These are phyloP conservation scores for Capronia americana DNA, from an alignment of 2,329 filamentous ascomycete species.

Conservation along the genomic window DNA sequence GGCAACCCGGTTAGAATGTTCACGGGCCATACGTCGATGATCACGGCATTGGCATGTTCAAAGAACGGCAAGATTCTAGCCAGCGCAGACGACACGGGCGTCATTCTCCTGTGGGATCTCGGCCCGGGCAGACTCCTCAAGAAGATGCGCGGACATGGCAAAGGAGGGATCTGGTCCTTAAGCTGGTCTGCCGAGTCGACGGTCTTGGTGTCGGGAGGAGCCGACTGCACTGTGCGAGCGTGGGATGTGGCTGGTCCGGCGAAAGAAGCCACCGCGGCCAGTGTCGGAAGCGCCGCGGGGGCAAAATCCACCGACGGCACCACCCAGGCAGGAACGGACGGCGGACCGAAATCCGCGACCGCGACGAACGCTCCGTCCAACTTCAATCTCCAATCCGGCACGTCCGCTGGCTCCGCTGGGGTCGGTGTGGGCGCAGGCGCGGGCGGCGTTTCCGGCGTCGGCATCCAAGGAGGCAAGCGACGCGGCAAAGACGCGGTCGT, in stretches of 20 bases:
- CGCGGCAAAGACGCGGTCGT: constrained; percentile 89
- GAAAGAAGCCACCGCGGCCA: constrained; percentile 60
- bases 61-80: constrained; percentile 90
- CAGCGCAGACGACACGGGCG: constrained; percentile 84
- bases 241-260: constrained; percentile 86
- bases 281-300: constrained; percentile 38
- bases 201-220: constrained; percentile 85
- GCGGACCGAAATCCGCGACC: constrained; percentile 14
- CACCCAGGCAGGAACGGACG: not conserved
- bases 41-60: constrained; percentile 83
- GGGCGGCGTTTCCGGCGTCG: constrained; percentile 36
- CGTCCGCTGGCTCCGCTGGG: constrained; percentile 34
- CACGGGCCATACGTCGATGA: constrained; percentile 85
- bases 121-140: constrained; percentile 85
- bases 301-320: constrained; percentile 8
- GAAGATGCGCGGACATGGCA: constrained; percentile 89
- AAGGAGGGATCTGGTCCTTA: constrained; percentile 90
- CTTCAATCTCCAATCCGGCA: constrained; percentile 16
- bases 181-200: constrained; percentile 93
- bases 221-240: constrained; percentile 88
- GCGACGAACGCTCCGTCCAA: constrained; percentile 19
- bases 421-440: constrained; percentile 47
- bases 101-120: constrained; percentile 94
- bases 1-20: constrained; percentile 90
- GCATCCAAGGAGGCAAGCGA: constrained; percentile 63